Evolutionary conservation across 129 eudicot species (phyloP), one percentile per base, ranked within the genome.

Genomic region (Kitagawia praeruptora): DNA sequence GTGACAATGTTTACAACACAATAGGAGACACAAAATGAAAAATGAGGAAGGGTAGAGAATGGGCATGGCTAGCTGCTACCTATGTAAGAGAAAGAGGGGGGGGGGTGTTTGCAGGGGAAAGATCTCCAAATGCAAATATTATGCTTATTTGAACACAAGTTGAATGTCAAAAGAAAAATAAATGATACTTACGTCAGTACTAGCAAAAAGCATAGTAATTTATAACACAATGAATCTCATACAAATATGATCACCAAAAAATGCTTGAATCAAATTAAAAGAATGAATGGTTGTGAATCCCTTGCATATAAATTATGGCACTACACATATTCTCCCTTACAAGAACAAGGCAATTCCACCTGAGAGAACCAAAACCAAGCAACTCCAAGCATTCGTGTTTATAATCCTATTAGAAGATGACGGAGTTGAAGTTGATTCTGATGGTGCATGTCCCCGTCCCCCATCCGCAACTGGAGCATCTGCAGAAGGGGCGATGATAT

Each of bases 401-500:
- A 77, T 41, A 76, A 76, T 64, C 84, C 84, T 69, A 45, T 25
- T 5, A 14, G 89, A 78, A 41, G 78, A 45, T 0, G 90, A 87
- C 3, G 77, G 53, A 8, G 84, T 31, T 6, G 86, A 38, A 38
- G 84, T 66, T 21, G 81, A 72, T 5, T 85, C 77, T 1, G 86
- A 75, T 40, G 83, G 77, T 34, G 82, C 78, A 53, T 56, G 53
- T 4, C 87, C 92, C 19, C 48, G 53, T 4, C 87, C 92, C 19
- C 48, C 85, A 15, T 76, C 86, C 4, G 74, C 96, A 4, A 82
- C 90, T 4, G 96, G 95, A 49, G 93, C 76, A 83, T 87, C 97
- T 21, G 96, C 90, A 38, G 83, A 84, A 10, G 96, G 96, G 38
- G 93, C 88, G 64, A 83, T 76, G 64, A 83, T 76, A n/a, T 88